Conservation (phyloP, 331 rosid genomes). For the Malus hybrid region DNA sequence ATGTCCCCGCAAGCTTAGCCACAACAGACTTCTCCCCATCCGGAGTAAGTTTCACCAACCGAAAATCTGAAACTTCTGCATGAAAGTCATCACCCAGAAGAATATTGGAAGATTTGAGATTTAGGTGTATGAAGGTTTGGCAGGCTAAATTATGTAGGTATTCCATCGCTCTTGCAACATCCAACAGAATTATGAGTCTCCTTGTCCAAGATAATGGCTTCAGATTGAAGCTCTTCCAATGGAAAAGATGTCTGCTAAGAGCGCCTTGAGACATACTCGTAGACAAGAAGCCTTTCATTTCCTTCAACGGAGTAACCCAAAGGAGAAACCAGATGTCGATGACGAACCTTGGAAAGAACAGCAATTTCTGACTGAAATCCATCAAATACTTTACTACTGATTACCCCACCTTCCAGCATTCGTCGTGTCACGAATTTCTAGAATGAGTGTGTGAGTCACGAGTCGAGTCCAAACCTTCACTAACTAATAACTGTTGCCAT, state of each 20-base stretch:
- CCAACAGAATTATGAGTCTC: constrained; percentile 67
- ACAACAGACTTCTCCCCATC: constrained; percentile 59
- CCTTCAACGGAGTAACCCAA: constrained; percentile 67
- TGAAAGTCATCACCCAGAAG: constrained; percentile 58
- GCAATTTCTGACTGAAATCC: constrained; percentile 72
- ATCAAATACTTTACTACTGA: constrained; percentile 46
- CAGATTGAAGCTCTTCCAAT: constrained; percentile 55
- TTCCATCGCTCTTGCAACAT: constrained; percentile 79
- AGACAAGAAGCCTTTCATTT: constrained; percentile 65
- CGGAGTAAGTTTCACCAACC: constrained; percentile 77
- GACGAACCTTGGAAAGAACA: constrained; percentile 81
- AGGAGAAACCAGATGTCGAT: constrained; percentile 71
- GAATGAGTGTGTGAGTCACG: too few relatives aligned
- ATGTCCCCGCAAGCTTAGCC: constrained; percentile 82
- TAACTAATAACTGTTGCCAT: too few relatives aligned
- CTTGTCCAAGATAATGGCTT: constrained; percentile 60
- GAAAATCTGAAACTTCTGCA: constrained; percentile 75
- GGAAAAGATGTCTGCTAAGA: constrained; percentile 75
- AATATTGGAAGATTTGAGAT: constrained; percentile 81
- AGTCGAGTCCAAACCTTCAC: too few relatives aligned
- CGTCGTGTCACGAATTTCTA: too few relatives aligned
- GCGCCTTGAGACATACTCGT: constrained; percentile 87
- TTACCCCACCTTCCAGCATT: constrained; percentile 46
- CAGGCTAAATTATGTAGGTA: constrained; percentile 69
- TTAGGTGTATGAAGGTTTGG: constrained; percentile 68